Evolutionary conservation across 768 basidiomycete species (phyloP).

Genomic region (Lactarius akahatsu): DNA sequence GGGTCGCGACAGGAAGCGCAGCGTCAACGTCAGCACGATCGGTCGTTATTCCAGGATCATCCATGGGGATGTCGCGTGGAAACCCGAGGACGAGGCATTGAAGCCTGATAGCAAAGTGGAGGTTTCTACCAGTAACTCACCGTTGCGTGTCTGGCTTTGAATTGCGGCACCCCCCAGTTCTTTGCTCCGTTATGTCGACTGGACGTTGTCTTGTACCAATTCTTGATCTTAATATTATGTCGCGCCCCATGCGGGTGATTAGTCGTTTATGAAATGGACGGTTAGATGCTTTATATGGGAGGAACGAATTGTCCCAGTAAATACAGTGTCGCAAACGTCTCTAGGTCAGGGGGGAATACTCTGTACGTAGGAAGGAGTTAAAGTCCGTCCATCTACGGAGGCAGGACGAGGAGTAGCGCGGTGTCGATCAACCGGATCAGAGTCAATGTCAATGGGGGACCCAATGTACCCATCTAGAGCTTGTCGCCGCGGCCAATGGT

Average conservation of each 20-base stretch:
- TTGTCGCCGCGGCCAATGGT: slow-evolving; percentile 58
- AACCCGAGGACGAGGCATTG: slow-evolving; percentile 13
- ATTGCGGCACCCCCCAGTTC: not conserved
- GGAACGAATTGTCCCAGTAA: not conserved
- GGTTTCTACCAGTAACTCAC: slow-evolving; percentile 19
- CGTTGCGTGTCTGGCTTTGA: slow-evolving; percentile 9
- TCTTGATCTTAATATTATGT: not conserved
- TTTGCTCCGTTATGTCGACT: not conserved
- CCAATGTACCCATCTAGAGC: slow-evolving; percentile 31
- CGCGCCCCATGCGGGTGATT: not conserved
- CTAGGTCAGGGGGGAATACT: not conserved
- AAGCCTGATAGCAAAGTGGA: slow-evolving; percentile 8
- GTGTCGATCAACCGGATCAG: not conserved
- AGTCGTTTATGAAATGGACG: not conserved
- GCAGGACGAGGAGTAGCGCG: not conserved
- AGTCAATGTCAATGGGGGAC: not conserved
- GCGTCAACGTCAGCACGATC: slow-evolving; percentile 12
- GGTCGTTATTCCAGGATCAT: slow-evolving; percentile 4
- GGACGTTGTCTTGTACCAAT: not conserved
- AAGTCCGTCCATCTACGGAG: not conserved
- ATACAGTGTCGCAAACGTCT: not conserved
- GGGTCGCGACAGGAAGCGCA: slow-evolving; percentile 17
- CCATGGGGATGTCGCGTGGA: slow-evolving; percentile 11
- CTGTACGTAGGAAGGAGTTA: not conserved
- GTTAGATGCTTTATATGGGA: not conserved